Evolutionary conservation across 495 filamentous ascomycete species (phyloP).

Genomic region (Thozetella sp.): DNA sequence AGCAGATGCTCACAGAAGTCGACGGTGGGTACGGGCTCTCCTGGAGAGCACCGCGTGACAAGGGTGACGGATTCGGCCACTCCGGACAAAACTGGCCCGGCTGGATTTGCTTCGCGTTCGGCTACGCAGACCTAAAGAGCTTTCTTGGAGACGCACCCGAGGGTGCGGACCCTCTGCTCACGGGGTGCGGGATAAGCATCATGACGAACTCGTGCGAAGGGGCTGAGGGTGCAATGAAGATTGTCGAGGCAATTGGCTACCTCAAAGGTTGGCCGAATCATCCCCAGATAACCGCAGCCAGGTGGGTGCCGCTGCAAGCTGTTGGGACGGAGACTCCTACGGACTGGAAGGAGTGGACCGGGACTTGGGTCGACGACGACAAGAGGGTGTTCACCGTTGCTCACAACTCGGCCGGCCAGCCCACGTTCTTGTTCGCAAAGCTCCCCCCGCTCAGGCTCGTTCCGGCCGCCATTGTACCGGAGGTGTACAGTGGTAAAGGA

Average conservation of each 20-base stretch:
- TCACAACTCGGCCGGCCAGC: neutral
- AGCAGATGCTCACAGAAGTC: neutral
- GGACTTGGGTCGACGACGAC: neutral
- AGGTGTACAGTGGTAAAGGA: neutral
- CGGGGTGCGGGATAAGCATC: neutral
- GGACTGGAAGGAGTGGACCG: neutral
- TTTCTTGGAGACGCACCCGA: neutral
- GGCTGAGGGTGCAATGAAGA: neutral
- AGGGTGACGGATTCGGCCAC: neutral
- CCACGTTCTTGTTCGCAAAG: neutral
- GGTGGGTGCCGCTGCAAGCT: neutral
- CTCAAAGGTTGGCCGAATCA: neutral
- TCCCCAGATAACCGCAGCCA: neutral
- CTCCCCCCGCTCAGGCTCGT: neutral
- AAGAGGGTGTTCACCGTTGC: neutral
- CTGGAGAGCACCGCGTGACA: neutral
- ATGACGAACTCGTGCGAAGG: neutral
- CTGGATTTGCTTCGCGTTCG: neutral
- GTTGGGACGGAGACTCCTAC: neutral
- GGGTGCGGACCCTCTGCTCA: neutral
- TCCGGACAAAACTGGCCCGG: neutral
- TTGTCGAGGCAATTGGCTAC: neutral
- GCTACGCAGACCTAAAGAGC: neutral
- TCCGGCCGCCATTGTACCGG: neutral
- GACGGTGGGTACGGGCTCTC: neutral